phyloP scores from a whole-genome alignment of 495 filamentous ascomycete species.

The Xylaria castorea region DNA sequence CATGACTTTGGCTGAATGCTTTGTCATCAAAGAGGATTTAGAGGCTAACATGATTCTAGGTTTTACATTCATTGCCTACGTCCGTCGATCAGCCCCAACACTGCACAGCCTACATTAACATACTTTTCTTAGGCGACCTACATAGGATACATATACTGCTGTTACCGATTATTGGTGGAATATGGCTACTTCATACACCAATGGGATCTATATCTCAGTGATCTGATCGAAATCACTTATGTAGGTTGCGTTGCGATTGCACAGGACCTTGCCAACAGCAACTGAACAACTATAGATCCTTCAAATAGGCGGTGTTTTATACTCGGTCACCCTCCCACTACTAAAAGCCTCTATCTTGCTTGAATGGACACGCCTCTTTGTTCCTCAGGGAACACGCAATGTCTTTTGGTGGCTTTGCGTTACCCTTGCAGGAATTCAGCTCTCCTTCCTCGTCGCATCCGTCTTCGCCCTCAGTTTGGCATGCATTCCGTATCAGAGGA shows the following conservation, averaged over 20 bases:
- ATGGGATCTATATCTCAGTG: conserved; percentile 36
- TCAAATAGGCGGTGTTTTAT: conserved; percentile 29
- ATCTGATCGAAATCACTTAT: conserved; percentile 28
- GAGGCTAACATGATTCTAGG: conserved; percentile 25
- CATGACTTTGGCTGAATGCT: background rate
- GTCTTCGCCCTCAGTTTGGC: conserved; percentile 41
- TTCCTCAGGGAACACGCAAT: conserved; percentile 27
- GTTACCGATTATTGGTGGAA: conserved; percentile 23
- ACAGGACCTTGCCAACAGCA: background rate
- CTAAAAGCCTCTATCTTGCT: conserved; percentile 40
- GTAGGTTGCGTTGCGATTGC: conserved; percentile 22
- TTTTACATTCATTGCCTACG: conserved; percentile 34
- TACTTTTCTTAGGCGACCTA: conserved; percentile 26
- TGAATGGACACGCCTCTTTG: conserved; percentile 38
- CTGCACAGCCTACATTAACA: background rate
- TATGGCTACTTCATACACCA: conserved; percentile 44
- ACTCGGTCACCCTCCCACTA: conserved; percentile 28
- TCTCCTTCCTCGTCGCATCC: conserved; percentile 34
- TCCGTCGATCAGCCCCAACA: conserved; percentile 15
- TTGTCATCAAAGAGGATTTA: background rate
- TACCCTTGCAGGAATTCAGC: conserved; percentile 26
- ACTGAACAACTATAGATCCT: conserved; percentile 23
- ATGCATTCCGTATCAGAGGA: conserved; percentile 44
- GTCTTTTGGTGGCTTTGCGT: conserved; percentile 30
- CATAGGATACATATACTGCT: conserved; percentile 29